These are phyloP conservation scores for Lentinula sp. DNA, from an alignment of 768 basidiomycete genomes.

Conservation along the genomic window DNA sequence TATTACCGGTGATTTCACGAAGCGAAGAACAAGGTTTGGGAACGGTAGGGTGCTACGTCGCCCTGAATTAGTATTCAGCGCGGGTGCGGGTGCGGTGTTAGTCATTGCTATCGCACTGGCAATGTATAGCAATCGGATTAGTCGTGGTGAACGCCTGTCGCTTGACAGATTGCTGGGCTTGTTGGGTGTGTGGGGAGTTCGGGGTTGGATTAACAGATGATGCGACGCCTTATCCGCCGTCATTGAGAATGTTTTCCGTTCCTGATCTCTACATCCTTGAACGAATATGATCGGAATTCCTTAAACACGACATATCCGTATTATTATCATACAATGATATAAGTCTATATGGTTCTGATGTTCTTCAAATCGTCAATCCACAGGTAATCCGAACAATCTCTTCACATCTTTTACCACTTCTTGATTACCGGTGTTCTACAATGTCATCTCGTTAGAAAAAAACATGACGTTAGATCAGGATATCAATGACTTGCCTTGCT, in stretches of 20 bases:
- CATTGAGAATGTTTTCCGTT: too few relatives aligned
- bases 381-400: slow-evolving; percentile 32
- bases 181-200: not conserved
- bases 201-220: not conserved
- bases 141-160: not conserved
- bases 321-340: not conserved
- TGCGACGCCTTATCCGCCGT: too few relatives aligned
- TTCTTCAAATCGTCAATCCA: not conserved
- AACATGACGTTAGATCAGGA: not conserved
- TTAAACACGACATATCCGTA: too few relatives aligned
- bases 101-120: slow-evolving; percentile 70
- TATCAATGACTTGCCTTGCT: slow-evolving; percentile 49
- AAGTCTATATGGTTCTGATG: not conserved
- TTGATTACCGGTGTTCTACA: slow-evolving; percentile 63
- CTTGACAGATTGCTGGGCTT: not conserved
- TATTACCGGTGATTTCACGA: slow-evolving; percentile 11
- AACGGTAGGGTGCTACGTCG: slow-evolving; percentile 11
- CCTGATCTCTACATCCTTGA: too few relatives aligned
- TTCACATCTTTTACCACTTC: slow-evolving; percentile 59
- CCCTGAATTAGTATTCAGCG: slow-evolving; percentile 15
- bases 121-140: slow-evolving; percentile 30
- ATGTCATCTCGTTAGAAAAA: not conserved
- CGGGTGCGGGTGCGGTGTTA: slow-evolving; percentile 49
- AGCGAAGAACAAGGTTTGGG: slow-evolving; percentile 4
- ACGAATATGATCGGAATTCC: too few relatives aligned